Evolutionary conservation across 768 basidiomycete species (phyloP), one percentile per base, ranked within the genome.

Genomic region (Auriscalpium orientale): DNA sequence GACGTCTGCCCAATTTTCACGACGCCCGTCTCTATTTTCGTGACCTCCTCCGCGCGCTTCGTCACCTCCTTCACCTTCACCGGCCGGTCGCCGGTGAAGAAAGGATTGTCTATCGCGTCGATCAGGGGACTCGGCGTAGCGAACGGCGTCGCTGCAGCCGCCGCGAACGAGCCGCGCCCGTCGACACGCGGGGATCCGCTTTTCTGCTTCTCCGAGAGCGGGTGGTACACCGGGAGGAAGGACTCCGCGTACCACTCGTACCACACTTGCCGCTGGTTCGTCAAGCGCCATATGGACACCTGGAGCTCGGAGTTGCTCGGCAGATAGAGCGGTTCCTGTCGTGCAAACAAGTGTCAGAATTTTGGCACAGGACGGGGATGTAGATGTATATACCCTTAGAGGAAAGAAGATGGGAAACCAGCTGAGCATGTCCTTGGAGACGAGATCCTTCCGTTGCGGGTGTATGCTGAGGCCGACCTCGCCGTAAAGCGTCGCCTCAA

Each of bases 331-430:
- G 97, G 91, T 63, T 97, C 92, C 92, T 97, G 63, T 9, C 43
- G 60, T 36, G 34, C 36, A 40, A 28, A 12, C 35, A 37, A 15
- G 35, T 57, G 22, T 53, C 28, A 7, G 18, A 18, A 43, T 3
- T 13, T 20, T 15, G 34, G 12, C 28, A 46, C 48, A 53, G 46
- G 34, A 12, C 52, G n/a, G 20, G 54, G 8, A 18, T 28, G 56
- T 57, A n/a, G 38, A 51, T 9, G 68, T 81, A 34, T 81, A 34
- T 57, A 89, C 94, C 71, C 84, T 88, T 67, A 98, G 83, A 2
- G 97, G 97, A 71, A 99, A 95, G 73, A 92, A 97, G 18, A 98
- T 71, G 0, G 97, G 97, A 73, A 99, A 99, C 97, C 97, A 99
- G 67, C 95, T 98, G 64, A 98, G 76, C 97, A 99, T 99, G 63